Percentiles rank a stretch among this genome's conserved stretches.
Conservation (phyloP, 176 grass and related monocot species). For the Zizania latifolia region DNA sequence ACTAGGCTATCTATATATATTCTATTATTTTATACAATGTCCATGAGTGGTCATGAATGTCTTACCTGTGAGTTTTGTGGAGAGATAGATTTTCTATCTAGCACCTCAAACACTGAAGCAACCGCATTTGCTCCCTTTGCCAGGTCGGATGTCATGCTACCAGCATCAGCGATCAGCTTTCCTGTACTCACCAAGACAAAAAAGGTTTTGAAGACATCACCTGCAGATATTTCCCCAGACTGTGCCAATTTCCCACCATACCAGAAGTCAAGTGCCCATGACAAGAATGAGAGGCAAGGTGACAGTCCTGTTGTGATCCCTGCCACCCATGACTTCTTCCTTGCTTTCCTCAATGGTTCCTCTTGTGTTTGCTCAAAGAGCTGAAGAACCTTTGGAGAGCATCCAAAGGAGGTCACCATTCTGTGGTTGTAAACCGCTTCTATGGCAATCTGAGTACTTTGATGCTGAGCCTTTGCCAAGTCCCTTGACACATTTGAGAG, state of each 20-base stretch:
- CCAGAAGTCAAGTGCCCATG: constrained; percentile 99
- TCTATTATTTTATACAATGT: not conserved
- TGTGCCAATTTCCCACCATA: constrained; percentile 87
- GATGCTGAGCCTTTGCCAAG: constrained; percentile 80
- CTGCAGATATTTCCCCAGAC: constrained; percentile 71
- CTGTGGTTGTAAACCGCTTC: constrained; percentile 95
- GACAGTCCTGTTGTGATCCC: constrained; percentile 81
- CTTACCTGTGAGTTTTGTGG: constrained; percentile 56
- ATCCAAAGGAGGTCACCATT: constrained; percentile 97
- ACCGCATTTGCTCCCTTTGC: constrained; percentile 94
- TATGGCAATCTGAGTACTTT: constrained; percentile 94
- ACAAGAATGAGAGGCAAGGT: constrained; percentile 84
- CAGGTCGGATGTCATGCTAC: constrained; percentile 97
- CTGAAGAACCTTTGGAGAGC: constrained; percentile 65
- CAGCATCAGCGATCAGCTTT: constrained; percentile 93
- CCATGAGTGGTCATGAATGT: not conserved
- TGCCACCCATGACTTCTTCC: constrained; percentile 92
- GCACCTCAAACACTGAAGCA: constrained; percentile 92
- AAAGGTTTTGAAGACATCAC: constrained; percentile 99
- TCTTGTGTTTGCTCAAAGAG: constrained; percentile 79
- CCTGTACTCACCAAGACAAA: constrained; percentile 97
- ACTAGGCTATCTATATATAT: not conserved
- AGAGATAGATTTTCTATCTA: constrained; percentile 81
- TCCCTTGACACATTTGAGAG: constrained; percentile 86
- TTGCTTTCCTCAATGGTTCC: constrained; percentile 71